phyloP scores from a whole-genome alignment of 441 rosid genomes.

The Omphalea diandra region DNA sequence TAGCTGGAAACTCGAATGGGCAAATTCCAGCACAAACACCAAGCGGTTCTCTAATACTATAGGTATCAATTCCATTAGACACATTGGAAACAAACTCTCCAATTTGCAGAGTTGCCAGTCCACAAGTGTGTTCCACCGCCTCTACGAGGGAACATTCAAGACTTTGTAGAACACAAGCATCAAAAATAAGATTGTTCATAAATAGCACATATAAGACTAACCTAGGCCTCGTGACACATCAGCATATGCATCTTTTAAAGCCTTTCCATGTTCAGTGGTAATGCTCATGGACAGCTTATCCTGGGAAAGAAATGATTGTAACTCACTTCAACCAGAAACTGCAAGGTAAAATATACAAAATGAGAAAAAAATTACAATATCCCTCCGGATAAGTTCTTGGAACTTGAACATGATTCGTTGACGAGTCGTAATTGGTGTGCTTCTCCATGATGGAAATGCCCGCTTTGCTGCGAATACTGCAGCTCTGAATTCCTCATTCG shows the following conservation, averaged over 20 bases:
- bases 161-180: constrained; percentile 27
- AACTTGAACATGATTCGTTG: constrained; percentile 89
- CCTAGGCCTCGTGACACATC: constrained; percentile 92
- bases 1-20: constrained; percentile 91
- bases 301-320: constrained; percentile 32
- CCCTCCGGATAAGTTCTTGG: constrained; percentile 87
- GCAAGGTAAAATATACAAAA: constrained; percentile 4
- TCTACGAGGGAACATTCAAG: constrained; percentile 45
- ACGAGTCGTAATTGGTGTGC: constrained; percentile 73
- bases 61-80: constrained; percentile 81
- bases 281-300: constrained; percentile 85
- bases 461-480: constrained; percentile 87
- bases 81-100: constrained; percentile 91
- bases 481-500: constrained; percentile 76
- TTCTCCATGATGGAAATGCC: constrained; percentile 81
- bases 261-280: constrained; percentile 88
- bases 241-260: constrained; percentile 84
- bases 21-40: constrained; percentile 97
- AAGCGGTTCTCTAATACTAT: constrained; percentile 80
- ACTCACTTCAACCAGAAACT: constrained; percentile 18
- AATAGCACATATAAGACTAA: constrained; percentile 29
- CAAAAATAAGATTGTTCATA: constrained; percentile 11
- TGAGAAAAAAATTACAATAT: constrained; percentile 50
- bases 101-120: constrained; percentile 85
- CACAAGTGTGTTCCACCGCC: constrained; percentile 96